phyloP scores from a whole-genome alignment of 148 eudicot species.

The Fagopyrum homotropicum region DNA sequence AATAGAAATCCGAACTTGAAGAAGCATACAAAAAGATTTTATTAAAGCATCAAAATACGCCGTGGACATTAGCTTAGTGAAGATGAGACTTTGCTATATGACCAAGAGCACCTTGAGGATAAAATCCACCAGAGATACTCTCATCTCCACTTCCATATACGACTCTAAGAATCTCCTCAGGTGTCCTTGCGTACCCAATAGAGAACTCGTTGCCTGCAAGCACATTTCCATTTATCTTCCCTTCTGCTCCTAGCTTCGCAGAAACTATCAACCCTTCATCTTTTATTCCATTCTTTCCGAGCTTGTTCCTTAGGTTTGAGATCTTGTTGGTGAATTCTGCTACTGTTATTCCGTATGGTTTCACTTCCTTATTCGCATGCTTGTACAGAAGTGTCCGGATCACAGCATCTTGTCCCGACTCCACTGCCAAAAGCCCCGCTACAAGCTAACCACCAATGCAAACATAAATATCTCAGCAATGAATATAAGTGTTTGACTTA shows the following conservation, averaged over 20 bases:
- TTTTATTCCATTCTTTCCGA: conserved; percentile 45
- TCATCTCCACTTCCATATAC: conserved; percentile 61
- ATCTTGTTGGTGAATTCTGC: conserved; percentile 60
- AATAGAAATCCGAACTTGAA: too few species aligned
- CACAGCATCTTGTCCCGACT: conserved; percentile 91
- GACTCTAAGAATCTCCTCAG: conserved; percentile 63
- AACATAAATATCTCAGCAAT: too few species aligned
- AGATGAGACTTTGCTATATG: conserved; percentile 40
- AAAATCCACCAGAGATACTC: conserved; percentile 56
- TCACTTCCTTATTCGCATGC: conserved; percentile 30
- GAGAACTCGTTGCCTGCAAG: conserved; percentile 56
- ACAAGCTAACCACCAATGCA: conserved; percentile 37
- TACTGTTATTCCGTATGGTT: conserved; percentile 55
- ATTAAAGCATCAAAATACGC: too few species aligned
- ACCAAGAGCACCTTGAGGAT: conserved; percentile 68
- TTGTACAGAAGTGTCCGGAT: conserved; percentile 57
- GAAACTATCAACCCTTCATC: conserved; percentile 64
- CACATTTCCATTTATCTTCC: conserved; percentile 45
- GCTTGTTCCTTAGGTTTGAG: conserved; percentile 51
- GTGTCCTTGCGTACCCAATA: conserved; percentile 52
- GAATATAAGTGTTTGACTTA: too few species aligned
- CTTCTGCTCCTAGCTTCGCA: conserved; percentile 37
- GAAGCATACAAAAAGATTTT: too few species aligned
- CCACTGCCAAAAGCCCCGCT: conserved; percentile 73
- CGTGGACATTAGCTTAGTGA: too few species aligned